Evolutionary conservation across 805 yeast species (phyloP), one percentile per base, ranked within the genome.

Genomic region (Jamesozyma spencerorum): DNA sequence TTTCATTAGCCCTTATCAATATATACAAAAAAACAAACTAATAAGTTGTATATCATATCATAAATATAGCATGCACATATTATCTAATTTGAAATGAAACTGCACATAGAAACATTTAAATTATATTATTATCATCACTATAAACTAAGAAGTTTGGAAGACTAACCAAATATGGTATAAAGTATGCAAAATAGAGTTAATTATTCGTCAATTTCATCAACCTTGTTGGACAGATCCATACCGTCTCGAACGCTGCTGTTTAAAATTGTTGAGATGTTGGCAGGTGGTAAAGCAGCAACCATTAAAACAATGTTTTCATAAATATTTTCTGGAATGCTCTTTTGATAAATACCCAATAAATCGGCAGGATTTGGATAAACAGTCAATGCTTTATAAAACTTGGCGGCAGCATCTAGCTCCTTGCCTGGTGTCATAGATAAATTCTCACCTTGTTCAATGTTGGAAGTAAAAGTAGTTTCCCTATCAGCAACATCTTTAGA

Each of bases 291-390:
- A 53, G 85, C 75, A 42, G 95, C 94, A 62, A 90, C 80, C 87
- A 88, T 80, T 74, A 82, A 74, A 53, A 87, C 83, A 52, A 90
- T 74, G 51, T 79, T 70, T 58, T 87, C 96, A 60, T 86, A 80
- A 43, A 88, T 79, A 35, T 75, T 79, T 58, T 79, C 81, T 39
- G 92, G 88, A 49, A 90, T 78, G 39, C 88, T 74, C 70, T 83
- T 83, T 70, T 90, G 96, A 68, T 85, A 90, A 54, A 90, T 79
- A 38, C 81, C 82, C 60, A 92, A 72, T 53, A 92, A 77, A 55
- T 86, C 96, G 42, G 94, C 81, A 44, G 98, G 99, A 63, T 83
- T 81, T 46, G 98, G 97, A 64, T 88, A 90, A 38, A 87, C 88
- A 32, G 85, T 76, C 58, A 92, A 72, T 12, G 97, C 97, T 64